Conservation (phyloP, 805 yeast species). For the Candida incommunis region DNA sequence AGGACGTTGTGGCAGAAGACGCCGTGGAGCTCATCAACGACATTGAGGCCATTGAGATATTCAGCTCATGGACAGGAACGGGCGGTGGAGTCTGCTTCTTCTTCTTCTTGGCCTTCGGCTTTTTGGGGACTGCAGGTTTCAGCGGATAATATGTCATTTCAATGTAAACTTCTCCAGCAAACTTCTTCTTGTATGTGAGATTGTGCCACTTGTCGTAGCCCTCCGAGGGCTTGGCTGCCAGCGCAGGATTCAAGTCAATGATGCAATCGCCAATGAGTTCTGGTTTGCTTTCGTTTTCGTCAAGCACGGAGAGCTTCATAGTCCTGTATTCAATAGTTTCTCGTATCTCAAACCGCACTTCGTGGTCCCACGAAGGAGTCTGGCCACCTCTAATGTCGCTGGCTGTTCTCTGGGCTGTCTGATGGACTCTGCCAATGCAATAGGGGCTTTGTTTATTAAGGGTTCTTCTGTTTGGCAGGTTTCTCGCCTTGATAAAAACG, state of each 20-base stretch:
- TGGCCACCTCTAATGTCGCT: slow-evolving; percentile 84
- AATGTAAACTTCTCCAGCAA: slow-evolving; percentile 78
- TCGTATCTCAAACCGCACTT: slow-evolving; percentile 19
- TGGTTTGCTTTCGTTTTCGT: slow-evolving; percentile 66
- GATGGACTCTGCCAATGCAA: slow-evolving; percentile 68
- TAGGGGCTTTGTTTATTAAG: slow-evolving; percentile 92
- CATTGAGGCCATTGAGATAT: neutral
- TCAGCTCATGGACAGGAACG: slow-evolving; percentile 1
- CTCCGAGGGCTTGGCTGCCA: slow-evolving; percentile 48
- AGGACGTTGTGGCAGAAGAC: neutral
- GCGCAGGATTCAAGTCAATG: slow-evolving; percentile 62
- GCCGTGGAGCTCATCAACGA: neutral
- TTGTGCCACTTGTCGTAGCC: slow-evolving; percentile 84
- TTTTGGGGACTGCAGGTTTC: slow-evolving; percentile 10
- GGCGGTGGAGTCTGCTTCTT: slow-evolving; percentile 3
- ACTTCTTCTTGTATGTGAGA: slow-evolving; percentile 47
- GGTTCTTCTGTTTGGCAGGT: slow-evolving; percentile 72
- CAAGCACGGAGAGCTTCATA: slow-evolving; percentile 62
- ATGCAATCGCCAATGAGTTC: slow-evolving; percentile 73
- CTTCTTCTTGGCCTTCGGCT: slow-evolving; percentile 3
- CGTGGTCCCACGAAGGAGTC: slow-evolving; percentile 63
- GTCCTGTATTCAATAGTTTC: slow-evolving; percentile 30
- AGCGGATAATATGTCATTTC: slow-evolving; percentile 86
- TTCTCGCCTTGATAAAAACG: slow-evolving; percentile 68
- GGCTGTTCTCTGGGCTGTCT: slow-evolving; percentile 65